phyloP scores from a whole-genome alignment of 805 yeast genomes.

The Spathaspora arborariae region DNA sequence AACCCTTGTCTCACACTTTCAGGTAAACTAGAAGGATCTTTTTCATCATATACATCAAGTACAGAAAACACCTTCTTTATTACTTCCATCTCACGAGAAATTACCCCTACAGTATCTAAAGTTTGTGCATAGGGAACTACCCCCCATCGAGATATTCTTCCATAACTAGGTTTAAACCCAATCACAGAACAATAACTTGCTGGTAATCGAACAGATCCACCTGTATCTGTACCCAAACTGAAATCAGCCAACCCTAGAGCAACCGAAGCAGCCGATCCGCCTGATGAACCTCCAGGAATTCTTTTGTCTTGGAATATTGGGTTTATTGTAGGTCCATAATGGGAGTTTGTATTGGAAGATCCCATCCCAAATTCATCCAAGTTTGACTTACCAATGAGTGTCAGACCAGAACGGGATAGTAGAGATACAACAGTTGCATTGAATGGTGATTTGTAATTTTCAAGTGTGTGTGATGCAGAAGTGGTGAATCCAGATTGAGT shows the following conservation, averaged over 20 bases:
- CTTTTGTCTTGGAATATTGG: conserved; percentile 32
- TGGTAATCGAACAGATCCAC: conserved; percentile 93
- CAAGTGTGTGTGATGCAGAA: conserved; percentile 67
- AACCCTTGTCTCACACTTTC: conserved; percentile 28
- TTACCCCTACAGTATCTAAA: conserved; percentile 88
- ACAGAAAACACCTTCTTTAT: conserved; percentile 49
- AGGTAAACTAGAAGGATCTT: conserved; percentile 74
- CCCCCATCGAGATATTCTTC: conserved; percentile 89
- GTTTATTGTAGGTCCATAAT: conserved; percentile 56
- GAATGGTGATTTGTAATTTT: conserved; percentile 66
- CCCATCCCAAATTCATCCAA: conserved; percentile 99
- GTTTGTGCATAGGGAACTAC: conserved; percentile 91
- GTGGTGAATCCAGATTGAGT: conserved; percentile 66
- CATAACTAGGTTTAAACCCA: conserved; percentile 94
- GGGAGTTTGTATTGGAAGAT: conserved; percentile 55
- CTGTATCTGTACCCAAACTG: conserved; percentile 93
- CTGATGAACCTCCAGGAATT: conserved; percentile 87
- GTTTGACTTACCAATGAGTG: conserved; percentile 75
- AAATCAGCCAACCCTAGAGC: conserved; percentile 67
- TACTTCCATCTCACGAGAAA: conserved; percentile 47
- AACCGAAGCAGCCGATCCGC: conserved; percentile 94
- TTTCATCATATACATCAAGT: conserved; percentile 58
- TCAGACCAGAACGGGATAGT: conserved; percentile 50
- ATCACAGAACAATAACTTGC: conserved; percentile 79
- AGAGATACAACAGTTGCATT: conserved; percentile 68